Evolutionary conservation across 805 yeast species (phyloP).

Genomic region (Maudiozyma barnettii): DNA sequence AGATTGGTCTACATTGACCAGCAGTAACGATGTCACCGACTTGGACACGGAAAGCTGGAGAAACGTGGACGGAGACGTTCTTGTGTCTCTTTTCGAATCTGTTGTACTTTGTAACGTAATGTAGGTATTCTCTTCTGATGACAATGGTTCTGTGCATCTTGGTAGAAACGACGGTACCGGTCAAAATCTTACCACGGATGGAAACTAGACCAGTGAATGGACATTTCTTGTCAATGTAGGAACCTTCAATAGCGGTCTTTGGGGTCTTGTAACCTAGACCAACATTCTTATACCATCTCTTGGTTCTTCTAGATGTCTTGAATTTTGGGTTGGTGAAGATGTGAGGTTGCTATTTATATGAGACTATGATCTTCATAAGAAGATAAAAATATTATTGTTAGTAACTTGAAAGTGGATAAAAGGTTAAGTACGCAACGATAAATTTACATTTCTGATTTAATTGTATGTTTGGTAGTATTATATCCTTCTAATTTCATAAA

Average conservation of each 20-base stretch:
- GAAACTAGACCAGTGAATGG: constrained; percentile 96
- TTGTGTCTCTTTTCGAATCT: constrained; percentile 99
- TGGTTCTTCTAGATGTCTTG: constrained; percentile 95
- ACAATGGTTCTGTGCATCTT: constrained; percentile 99
- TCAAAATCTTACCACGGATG: constrained; percentile 98
- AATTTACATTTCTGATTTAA: too few relatives aligned
- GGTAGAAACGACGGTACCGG: constrained; percentile 99
- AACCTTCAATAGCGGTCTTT: constrained; percentile 94
- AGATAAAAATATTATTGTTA: background rate
- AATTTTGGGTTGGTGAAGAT: constrained; percentile 99
- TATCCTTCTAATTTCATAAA: too few relatives aligned
- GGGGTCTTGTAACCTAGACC: constrained; percentile 99
- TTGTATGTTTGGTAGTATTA: too few relatives aligned
- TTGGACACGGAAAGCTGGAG: constrained; percentile 99
- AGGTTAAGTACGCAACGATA: background rate
- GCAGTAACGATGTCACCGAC: constrained; percentile 99
- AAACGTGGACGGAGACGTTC: constrained; percentile 99
- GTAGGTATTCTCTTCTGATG: constrained; percentile 99
- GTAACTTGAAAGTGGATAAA: background rate
- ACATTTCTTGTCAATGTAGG: constrained; percentile 99
- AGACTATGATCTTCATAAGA: background rate
- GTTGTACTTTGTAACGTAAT: constrained; percentile 99
- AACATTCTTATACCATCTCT: constrained; percentile 99
- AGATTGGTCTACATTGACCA: constrained; percentile 99
- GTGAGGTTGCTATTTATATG: constrained; percentile 83